These are phyloP conservation scores for Aciculosporium take DNA, from an alignment of 2,329 filamentous ascomycete species.

Conservation along the genomic window DNA sequence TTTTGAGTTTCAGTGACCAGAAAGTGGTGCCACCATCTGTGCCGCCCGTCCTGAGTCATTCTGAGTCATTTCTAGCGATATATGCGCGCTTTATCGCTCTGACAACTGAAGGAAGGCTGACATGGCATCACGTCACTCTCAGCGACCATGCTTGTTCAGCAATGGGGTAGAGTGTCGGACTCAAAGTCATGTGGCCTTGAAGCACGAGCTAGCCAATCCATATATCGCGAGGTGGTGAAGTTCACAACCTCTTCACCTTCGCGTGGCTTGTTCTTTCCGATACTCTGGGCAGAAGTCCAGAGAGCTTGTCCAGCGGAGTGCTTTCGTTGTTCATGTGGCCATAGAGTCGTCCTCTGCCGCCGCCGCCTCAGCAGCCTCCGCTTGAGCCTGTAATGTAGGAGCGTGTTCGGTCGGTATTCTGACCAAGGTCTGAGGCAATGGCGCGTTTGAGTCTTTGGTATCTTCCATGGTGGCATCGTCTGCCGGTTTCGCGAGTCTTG, in stretches of 20 bases:
- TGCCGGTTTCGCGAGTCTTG: slow-evolving; percentile 53
- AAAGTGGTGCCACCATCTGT: background rate
- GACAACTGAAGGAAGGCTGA: background rate
- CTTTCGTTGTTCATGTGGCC: slow-evolving; percentile 3
- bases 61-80: too few species aligned
- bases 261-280: background rate
- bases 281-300: background rate
- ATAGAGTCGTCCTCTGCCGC: slow-evolving; percentile 23
- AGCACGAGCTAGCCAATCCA: background rate
- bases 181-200: background rate
- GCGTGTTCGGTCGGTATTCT: slow-evolving; percentile 73
- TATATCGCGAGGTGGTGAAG: background rate
- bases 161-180: background rate
- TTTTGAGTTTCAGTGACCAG: background rate
- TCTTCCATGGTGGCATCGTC: slow-evolving; percentile 20
- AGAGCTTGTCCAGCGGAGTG: background rate
- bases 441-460: slow-evolving; percentile 23
- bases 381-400: slow-evolving; percentile 46
- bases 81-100: background rate
- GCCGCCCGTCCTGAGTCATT: background rate
- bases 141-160: background rate
- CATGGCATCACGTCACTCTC: background rate
- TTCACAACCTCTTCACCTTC: background rate
- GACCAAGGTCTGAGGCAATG: slow-evolving; percentile 67
- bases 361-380: slow-evolving; percentile 34